Evolutionary conservation across 2,329 filamentous ascomycete species (phyloP).

Genomic region (Calonectria honghensis): DNA sequence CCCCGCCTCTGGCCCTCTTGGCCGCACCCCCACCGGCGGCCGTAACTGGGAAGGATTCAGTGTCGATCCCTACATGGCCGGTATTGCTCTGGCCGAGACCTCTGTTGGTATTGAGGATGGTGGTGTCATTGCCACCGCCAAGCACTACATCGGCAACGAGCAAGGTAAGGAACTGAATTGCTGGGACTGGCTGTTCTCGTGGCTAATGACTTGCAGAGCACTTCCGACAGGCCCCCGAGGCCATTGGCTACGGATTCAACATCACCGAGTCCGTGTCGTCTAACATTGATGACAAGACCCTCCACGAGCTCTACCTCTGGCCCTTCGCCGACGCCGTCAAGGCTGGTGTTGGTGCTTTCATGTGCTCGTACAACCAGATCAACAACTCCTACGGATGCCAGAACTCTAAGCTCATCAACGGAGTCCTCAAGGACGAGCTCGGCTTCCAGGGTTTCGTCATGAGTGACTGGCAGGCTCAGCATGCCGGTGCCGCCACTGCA

Average conservation of each 20-base stretch:
- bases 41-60: conserved; percentile 81
- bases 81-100: conserved; percentile 81
- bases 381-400: conserved; percentile 90
- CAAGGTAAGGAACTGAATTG: conserved; percentile 66
- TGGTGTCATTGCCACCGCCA: conserved; percentile 88
- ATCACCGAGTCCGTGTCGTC: conserved; percentile 76
- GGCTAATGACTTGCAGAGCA: conserved; percentile 70
- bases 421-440: conserved; percentile 85
- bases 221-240: conserved; percentile 79
- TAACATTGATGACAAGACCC: conserved; percentile 82
- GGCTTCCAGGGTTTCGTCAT: conserved; percentile 89
- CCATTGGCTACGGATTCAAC: conserved; percentile 72
- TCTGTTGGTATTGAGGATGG: conserved; percentile 88
- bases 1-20: conserved; percentile 68
- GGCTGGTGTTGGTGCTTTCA: conserved; percentile 78
- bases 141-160: conserved; percentile 85
- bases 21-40: conserved; percentile 67
- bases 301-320: conserved; percentile 87
- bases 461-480: conserved; percentile 88
- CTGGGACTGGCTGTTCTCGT: rapidly evolving
- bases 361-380: conserved; percentile 84
- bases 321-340: conserved; percentile 84
- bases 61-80: conserved; percentile 84
- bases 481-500: conserved; percentile 79
- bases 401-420: conserved; percentile 85